Conservation (phyloP, 345 rosid genomes). For the Eucalyptus camaldulensis region DNA sequence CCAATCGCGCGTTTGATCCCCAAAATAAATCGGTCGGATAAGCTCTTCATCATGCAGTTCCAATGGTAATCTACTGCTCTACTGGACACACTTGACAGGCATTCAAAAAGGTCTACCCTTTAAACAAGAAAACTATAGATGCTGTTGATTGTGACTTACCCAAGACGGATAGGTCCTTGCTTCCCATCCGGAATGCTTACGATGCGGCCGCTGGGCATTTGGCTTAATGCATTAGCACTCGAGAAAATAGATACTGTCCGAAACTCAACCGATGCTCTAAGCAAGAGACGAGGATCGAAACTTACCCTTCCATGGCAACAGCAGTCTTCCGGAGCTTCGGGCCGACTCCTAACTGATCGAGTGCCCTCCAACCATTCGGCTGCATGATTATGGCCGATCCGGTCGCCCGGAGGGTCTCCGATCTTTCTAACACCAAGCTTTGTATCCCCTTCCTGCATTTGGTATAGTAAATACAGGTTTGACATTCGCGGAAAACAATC, state of each 20-base stretch:
- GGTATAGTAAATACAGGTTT: background rate
- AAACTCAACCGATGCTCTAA: background rate
- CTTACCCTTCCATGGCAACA: conserved; percentile 1
- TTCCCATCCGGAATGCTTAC: background rate
- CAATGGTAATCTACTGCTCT: background rate
- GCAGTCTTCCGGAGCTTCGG: conserved; percentile 25
- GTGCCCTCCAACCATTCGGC: conserved; percentile 59
- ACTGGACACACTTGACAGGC: background rate
- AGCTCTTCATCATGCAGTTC: background rate
- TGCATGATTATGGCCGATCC: conserved; percentile 38
- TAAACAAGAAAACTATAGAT: background rate
- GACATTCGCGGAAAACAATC: background rate
- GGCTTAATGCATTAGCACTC: background rate
- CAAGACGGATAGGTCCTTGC: background rate
- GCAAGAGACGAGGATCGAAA: background rate
- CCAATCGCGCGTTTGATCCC: background rate
- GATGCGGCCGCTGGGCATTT: background rate
- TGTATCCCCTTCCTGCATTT: conserved; percentile 43
- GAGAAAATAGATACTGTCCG: background rate
- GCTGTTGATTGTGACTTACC: background rate
- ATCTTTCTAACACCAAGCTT: conserved; percentile 41
- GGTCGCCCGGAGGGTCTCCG: conserved; percentile 19
- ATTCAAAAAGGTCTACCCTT: background rate
- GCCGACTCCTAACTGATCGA: conserved; percentile 39
- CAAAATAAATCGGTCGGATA: background rate